Base-by-base conservation (phyloP, 345 rosid species). In the Linum trigynum region DNA sequence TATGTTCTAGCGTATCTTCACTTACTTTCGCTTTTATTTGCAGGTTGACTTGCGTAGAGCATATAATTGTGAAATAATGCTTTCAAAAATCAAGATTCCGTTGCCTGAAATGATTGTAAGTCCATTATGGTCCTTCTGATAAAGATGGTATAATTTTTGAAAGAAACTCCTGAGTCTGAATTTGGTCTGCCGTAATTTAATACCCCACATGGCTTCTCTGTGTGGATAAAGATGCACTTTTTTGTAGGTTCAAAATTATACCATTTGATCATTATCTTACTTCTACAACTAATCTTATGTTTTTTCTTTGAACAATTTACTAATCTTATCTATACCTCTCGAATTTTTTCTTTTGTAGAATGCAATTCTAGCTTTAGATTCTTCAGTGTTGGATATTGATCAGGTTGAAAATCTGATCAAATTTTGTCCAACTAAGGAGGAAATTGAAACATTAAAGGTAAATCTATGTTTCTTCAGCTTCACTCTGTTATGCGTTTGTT, bases 361-460 rank as follows among this genome's bases (percentile, higher is more conserved):
- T 74, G 95, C 97, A 58, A 86, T 92, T 78, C 80, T 92, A 72
- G 95, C 90, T 75, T 81, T 92, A 83, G 98, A 92, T 82, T 82
- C 97, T 45, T 80, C 86, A 55, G 81, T 83, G 68, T 77, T 92
- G 67, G 98, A 92, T 67, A 88, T 86, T 69, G 98, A 92, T 71
- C 98, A 92, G 84, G 96, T 92, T 69, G 98, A 92, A 78, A 92
- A 92, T 78, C 97, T 92, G 67, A 92, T 92, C 79, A 92, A 86
- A 66, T 92, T 92, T 75, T 92, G 96, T 73, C 98, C 98, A 62
- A 92, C 95, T 35, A 92, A 90, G 80, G 98, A 92, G 76, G 98
- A 92, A 74, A 92, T 92, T 83, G 98, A 90, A 76, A 65, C 72
- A 59, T 72, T 92, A 67, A 86, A 82, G 98, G 98, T 86, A 80